Evolutionary conservation across 768 basidiomycete genomes (phyloP), one percentile per base, ranked within the genome.

Genomic region (Scleroderma citrinum): DNA sequence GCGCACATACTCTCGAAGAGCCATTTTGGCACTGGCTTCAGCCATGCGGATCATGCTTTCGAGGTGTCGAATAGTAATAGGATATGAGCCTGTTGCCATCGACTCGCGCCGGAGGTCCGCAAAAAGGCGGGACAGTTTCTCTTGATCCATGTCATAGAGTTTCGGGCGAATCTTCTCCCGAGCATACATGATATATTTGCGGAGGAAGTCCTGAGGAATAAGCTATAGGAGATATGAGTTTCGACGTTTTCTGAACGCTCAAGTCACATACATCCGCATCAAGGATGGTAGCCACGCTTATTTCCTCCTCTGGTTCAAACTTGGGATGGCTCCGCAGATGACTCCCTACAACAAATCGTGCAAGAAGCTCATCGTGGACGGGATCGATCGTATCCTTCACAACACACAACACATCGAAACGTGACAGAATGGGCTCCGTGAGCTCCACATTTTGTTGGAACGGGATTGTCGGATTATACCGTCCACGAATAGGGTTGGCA

Each of bases 11-110:
- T 98, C 95, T 46, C 96, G 78, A 53, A 99, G 72, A 43, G 94
- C 84, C 96, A 99, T 98, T 75, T 95, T 96, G 20, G 96, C 96
- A 61, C 89, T 92, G 13, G 96, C 95, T 69, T 99, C 96, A 3
- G 92, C 81, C 95, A 98, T 98, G 35, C 96, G 86, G 69, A 99
- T 98, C 90, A 96, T 96, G 64, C 92, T 95, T 71, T 99, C 96
- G 50, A 99, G 69, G 62, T 98, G 96, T 49, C 96, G 90, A 43
- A 98, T 87, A 8, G 96, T 99, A 64, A 99, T 96, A 2, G 96
- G 96, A 70, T 91, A 96, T 19, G 95, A 97, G n/a, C 95, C 95
- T 2, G 96, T 99, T 17, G 92, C 92, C 58, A 92, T 75, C 5
- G 95, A 98, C 65, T 99, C 96, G 54, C 93, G 86, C 31, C 96